Base-by-base conservation (phyloP, 2,329 filamentous ascomycete species). In the Biscogniauxia mediterranea region DNA sequence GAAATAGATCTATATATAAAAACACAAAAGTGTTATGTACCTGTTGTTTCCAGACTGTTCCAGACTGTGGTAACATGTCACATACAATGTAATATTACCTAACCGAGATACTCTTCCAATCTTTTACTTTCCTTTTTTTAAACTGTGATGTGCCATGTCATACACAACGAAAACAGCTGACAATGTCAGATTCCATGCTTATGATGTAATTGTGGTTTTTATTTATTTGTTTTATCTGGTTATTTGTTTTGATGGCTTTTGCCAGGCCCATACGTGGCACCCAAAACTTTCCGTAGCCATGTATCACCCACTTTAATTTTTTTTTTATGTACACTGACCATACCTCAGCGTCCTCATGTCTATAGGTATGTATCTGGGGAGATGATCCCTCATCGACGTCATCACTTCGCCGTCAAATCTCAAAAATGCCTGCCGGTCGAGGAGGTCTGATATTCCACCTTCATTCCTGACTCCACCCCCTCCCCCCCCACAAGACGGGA, bases 91-190 rank as follows among this genome's bases (percentile, higher is more conserved):
- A 32, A 32, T n/a, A 32, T 32, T 32, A 32, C 11, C 28, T 32
- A 32, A 9, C 21, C 32, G 52, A 25, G 4, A 54, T 17, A 23
- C 25, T 25, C 19, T 13, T 52, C 7, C 28, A 23, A 23, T 23
- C 23, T 23, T n/a, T 8, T 8, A 4, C 26, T 8, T 28, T 28
- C 8, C 26, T 28, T 32, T 32, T 8, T 13, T 32, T 6, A 32
- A 9, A 6, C 28, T 8, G 28, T 13, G 3, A 13, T 23, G 5
- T 23, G 7, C 7, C 28, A 32, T 32, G 3, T 32, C 3, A 32
- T 32, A 32, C 7, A 32, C 28, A 32, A 32, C 28, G n/a, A 32
- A 32, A 32, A 13, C 58, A 61, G 63, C 53, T 61, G 65, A 68
- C 61, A 54, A 42, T 54, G 55, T 53, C 51, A 32, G 7, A 9